Base-by-base conservation (phyloP, 2,329 filamentous ascomycete species). In the Phaeophleospora eucalypticola region DNA sequence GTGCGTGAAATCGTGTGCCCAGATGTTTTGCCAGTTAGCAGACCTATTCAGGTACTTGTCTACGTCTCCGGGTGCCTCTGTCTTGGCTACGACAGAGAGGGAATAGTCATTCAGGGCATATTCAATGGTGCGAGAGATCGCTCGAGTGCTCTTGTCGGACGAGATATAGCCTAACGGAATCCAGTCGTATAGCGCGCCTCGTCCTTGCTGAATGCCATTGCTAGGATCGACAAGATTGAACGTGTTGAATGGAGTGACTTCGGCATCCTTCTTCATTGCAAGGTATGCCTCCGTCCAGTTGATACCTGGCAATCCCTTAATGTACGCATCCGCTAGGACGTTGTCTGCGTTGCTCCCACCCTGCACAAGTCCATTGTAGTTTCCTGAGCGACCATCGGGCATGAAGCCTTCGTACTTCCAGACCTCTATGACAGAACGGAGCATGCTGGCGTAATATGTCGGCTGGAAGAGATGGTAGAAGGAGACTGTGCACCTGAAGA, bases 401-500 rank as follows among this genome's bases (percentile, higher is more conserved):
- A 68, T 63, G 41, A 49, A 68, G 4, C 64, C 61, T 36, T 67
- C 65, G 27, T 51, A 59, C 24, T 54, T 52, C 78, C 79, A 87
- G 56, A 84, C 79, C 54, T 87, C 83, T 44, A 88, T 79, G 41
- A 86, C 68, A 0, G 82, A 83, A 6, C 83, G 75, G 39, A 87
- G 75, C 51, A 82, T 78, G 58, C 83, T 82, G 59, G 82, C 79
- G 57, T 86, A 82, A 10, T 77, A 74, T 0, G 58, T 63, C 0
- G 84, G 83, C 45, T 85, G 78, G 1, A 87, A 64, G 16, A 88
- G 71, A 24, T 87, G 84, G 51, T 84, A 75, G 0, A 87, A 70
- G 0, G 82, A 67, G 0, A 80, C 84, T 1, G 79, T 78, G 60
- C 81, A 86, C 17, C 84, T 78, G 63, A 86, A 83, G 58, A 73